Evolutionary conservation across 768 basidiomycete species (phyloP).

Genomic region (Lactarius psammicola): DNA sequence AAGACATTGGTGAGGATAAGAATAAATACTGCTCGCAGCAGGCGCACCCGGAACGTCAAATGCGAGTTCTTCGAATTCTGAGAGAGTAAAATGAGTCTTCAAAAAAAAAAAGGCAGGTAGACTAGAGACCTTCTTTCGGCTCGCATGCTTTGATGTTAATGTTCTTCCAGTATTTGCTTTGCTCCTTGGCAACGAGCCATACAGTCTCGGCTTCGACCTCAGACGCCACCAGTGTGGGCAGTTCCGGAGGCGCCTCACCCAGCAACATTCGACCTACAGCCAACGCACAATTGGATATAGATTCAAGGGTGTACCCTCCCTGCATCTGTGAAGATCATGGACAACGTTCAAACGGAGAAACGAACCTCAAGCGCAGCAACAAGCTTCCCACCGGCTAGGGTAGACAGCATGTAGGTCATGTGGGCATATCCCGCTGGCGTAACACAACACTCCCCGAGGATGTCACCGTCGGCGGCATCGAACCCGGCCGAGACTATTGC

Average conservation of each 20-base stretch:
- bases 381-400: constrained; percentile 82
- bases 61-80: constrained; percentile 61
- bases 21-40: constrained; percentile 4
- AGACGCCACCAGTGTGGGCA: constrained; percentile 70
- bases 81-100: neutral
- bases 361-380: constrained; percentile 92
- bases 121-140: constrained; percentile 64
- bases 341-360: neutral
- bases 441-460: constrained; percentile 87
- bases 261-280: constrained; percentile 88
- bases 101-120: neutral
- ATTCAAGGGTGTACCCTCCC: constrained; percentile 94
- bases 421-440: constrained; percentile 93
- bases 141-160: constrained; percentile 81
- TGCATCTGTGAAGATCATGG: constrained; percentile 36
- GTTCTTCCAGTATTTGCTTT: constrained; percentile 89
- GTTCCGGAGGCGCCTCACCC: constrained; percentile 78
- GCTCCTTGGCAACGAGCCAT: constrained; percentile 81
- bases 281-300: constrained; percentile 82
- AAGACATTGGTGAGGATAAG: neutral
- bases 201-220: constrained; percentile 87
- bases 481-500: constrained; percentile 91
- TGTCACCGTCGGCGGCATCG: constrained; percentile 92
- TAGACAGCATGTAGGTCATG: constrained; percentile 96
- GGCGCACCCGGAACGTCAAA: constrained; percentile 65